phyloP scores from a whole-genome alignment of 1,139 yeast species.

The Candida sp. region DNA sequence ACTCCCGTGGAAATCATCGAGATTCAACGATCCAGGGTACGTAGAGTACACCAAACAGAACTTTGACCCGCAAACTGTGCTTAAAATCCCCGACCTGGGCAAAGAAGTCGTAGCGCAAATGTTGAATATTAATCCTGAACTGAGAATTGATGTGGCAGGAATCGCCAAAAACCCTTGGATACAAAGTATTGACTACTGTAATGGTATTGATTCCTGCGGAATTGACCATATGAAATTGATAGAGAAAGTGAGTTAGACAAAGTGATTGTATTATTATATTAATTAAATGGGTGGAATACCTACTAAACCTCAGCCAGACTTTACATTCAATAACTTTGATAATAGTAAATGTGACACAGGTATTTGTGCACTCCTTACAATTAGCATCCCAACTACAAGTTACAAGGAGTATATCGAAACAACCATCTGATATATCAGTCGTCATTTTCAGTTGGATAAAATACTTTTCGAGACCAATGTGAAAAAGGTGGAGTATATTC shows the following conservation, averaged over 20 bases:
- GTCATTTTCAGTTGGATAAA: no score
- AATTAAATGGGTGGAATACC: no score
- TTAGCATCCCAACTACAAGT: no score
- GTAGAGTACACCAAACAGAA: neutral
- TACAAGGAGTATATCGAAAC: no score
- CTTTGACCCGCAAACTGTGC: neutral
- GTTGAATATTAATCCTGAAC: constrained; percentile 13
- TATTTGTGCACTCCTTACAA: no score
- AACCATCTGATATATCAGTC: no score
- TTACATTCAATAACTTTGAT: no score
- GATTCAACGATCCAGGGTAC: constrained; percentile 12
- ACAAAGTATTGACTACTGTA: constrained; percentile 8
- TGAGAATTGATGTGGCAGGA: constrained; percentile 12
- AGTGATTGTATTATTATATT: no score
- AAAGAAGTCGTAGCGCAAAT: constrained; percentile 9
- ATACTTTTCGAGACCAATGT: no score
- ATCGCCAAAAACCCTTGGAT: constrained; percentile 15
- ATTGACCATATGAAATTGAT: constrained; percentile 8
- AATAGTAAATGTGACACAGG: no score
- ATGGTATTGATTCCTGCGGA: constrained; percentile 10
- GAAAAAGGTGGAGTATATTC: no score
- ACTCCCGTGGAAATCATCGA: constrained; percentile 39
- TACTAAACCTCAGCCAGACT: no score
- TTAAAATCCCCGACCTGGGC: neutral
- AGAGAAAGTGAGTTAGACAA: neutral